Conservation (phyloP, 1,139 yeast species). For the Nadsonia commutata region DNA sequence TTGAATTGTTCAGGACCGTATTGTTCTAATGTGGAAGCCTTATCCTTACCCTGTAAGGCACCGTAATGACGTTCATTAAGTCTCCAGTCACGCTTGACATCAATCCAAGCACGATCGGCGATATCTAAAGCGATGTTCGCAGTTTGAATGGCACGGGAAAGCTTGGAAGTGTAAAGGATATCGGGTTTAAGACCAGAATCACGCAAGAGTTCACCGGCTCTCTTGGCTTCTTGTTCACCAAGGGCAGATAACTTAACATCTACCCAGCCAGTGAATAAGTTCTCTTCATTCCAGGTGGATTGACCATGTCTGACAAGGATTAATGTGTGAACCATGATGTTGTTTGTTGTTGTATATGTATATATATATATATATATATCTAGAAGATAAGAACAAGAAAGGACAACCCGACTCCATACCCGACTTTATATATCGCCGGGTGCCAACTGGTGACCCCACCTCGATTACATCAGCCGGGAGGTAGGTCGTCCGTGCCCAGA, state of each 20-base stretch:
- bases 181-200: slow-evolving; percentile 81
- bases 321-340: slow-evolving; percentile 18
- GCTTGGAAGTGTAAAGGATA: slow-evolving; percentile 77
- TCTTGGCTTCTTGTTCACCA: slow-evolving; percentile 82
- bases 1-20: slow-evolving; percentile 91
- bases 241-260: slow-evolving; percentile 75
- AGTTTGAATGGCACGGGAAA: slow-evolving; percentile 94
- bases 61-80: slow-evolving; percentile 98
- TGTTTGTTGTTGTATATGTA: too few relatives aligned
- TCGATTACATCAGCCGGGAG: neutral
- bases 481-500: neutral
- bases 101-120: slow-evolving; percentile 84
- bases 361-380: slow-evolving; percentile 1
- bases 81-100: slow-evolving; percentile 94
- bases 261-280: slow-evolving; percentile 98
- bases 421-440: neutral
- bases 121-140: slow-evolving; percentile 86
- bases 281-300: slow-evolving; percentile 97
- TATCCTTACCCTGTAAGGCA: slow-evolving; percentile 96
- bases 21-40: slow-evolving; percentile 78
- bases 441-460: neutral
- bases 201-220: slow-evolving; percentile 87
- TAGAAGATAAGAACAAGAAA: too few relatives aligned
- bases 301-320: slow-evolving; percentile 74
- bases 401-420: too few relatives aligned